Base-by-base conservation (phyloP, 139 green algal species). In the Chlamydomonas urium region DNA sequence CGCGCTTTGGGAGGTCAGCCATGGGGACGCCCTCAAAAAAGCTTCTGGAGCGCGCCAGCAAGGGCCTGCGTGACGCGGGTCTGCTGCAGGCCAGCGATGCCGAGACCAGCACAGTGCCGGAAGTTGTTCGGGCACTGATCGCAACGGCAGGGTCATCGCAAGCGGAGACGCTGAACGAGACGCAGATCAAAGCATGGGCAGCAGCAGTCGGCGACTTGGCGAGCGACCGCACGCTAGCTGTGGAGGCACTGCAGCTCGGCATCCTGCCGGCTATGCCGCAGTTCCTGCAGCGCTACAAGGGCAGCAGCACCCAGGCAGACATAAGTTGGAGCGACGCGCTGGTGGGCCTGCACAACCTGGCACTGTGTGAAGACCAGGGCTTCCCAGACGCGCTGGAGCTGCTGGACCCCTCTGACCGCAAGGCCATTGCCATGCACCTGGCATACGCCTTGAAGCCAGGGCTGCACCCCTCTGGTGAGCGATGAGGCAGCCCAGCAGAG, bases 291-390 rank as follows among this genome's bases (percentile, higher is more conserved):
- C 32, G 60, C 8, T 67, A 67, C 29, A 67, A 67, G 29, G 14
- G 42, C 8, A 21, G 4, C 32, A 6, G 19, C 17, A 26, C 42
- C 19, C 21, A 14, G 4, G 60, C 19, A 4, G 53, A 62, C n/a
- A 26, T 67, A 26, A 21, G 60, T 26, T 67, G 60, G 60, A 28
- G 21, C 29, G 60, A 67, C 33, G 60, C 60, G 17, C 33, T 67
- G 60, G 42, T 67, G 19, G n/a, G 19, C 8, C 60, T 67, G 60
- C 60, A 67, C 60, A 67, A 67, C 60, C 42, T 67, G 5, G 60
- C 60, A 24, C 60, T 67, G 26, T 26, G 38, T 24, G 60, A 67
- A 26, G 60, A 67, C 32, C 10, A 42, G 10, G 60, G 60, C 23
- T 67, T 67, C 60, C 60, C 60, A 33, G 60, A 67, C 21, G 60